phyloP scores from a whole-genome alignment of 2,329 filamentous ascomycete genomes.

The Fusarium virguliforme region DNA sequence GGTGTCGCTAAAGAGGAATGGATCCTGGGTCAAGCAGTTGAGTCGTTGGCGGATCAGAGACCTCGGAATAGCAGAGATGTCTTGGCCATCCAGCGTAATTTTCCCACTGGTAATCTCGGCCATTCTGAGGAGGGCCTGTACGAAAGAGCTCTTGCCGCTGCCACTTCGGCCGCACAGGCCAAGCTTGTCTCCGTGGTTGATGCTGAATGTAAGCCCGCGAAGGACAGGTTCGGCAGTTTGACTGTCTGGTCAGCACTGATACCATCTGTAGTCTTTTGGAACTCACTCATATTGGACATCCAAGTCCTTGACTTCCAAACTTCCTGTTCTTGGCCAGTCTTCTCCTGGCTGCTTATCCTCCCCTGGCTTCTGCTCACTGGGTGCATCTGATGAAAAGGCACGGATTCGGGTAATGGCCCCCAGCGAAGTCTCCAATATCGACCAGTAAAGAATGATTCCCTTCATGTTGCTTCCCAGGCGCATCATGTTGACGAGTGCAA shows the following conservation, averaged over 20 bases:
- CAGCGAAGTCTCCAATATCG: slow-evolving; percentile 52
- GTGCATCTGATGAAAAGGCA: slow-evolving; percentile 48
- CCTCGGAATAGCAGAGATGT: slow-evolving; percentile 53
- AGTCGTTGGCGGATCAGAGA: slow-evolving; percentile 54
- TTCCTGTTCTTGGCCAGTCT: slow-evolving; percentile 47
- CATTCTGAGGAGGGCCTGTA: slow-evolving; percentile 65
- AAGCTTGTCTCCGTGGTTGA: slow-evolving; percentile 57
- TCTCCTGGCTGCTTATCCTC: slow-evolving; percentile 35
- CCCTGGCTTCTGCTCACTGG: slow-evolving; percentile 41
- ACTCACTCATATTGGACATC: slow-evolving; percentile 53
- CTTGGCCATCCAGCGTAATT: slow-evolving; percentile 64
- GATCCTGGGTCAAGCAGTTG: slow-evolving; percentile 68
- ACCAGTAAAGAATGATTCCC: slow-evolving; percentile 51
- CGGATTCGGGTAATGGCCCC: slow-evolving; percentile 53
- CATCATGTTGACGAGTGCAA: slow-evolving; percentile 59
- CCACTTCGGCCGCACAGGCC: slow-evolving; percentile 65
- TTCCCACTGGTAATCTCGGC: slow-evolving; percentile 61
- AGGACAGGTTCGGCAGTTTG: slow-evolving; percentile 50
- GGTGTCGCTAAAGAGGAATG: slow-evolving; percentile 65
- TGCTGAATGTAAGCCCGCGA: slow-evolving; percentile 51
- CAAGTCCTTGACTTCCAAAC: slow-evolving; percentile 45
- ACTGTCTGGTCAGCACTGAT: slow-evolving; percentile 36
- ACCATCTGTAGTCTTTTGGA: accelerated
- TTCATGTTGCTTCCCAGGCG: slow-evolving; percentile 49
- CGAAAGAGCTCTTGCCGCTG: slow-evolving; percentile 58